Base-by-base conservation (phyloP, 2,329 filamentous ascomycete species). In the Talaromyces sp. region DNA sequence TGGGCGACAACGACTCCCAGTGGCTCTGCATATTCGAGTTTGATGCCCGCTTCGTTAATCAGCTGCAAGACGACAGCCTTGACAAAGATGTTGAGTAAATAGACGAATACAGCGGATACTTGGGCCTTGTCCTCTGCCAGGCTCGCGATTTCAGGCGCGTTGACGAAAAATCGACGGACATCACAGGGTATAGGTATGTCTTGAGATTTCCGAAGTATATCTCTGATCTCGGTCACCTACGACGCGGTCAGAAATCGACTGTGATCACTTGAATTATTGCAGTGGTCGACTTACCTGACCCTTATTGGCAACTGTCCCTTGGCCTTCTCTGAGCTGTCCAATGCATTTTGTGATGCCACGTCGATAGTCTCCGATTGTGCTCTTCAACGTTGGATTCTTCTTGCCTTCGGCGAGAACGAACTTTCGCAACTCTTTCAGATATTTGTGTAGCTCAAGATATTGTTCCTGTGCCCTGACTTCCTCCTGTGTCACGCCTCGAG, bases 1-100 rank as follows among this genome's bases (percentile, higher is more conserved):
- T 88, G 87, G 7, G 89, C 90, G 0, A 88, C 84, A 27, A 93
- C 82, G 27, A 94, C 86, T n/a, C 92, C 92, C 52, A 96, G 84
- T 0, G 91, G 89, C 70, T 95, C 90, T 10, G 91, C 92, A 6
- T 86, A 83, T 67, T 85, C 85, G 0, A 86, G 83, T 62, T 87
- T 86, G 27, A 87, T 84, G 11, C 84, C 83, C 56, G 87, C 88
- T 75, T 92, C 89, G 60, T 83, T 85, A 67, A 88, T 83, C 70
- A 90, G 88, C 68, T 93, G 90, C 56, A 83, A 85, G 66, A 95
- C 83, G 64, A 93, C 82, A 50, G 82, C 82, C 76, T 96, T 96
- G 69, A 89, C 82, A 68, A 93, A 88, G 60, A 90, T 87, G 70
- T 91, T 93, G 64, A 96, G 82, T 1, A 92, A 83, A 74, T 93